phyloP scores from a whole-genome alignment of 75 land plant genomes.

The Selaginella tamariscina region DNA sequence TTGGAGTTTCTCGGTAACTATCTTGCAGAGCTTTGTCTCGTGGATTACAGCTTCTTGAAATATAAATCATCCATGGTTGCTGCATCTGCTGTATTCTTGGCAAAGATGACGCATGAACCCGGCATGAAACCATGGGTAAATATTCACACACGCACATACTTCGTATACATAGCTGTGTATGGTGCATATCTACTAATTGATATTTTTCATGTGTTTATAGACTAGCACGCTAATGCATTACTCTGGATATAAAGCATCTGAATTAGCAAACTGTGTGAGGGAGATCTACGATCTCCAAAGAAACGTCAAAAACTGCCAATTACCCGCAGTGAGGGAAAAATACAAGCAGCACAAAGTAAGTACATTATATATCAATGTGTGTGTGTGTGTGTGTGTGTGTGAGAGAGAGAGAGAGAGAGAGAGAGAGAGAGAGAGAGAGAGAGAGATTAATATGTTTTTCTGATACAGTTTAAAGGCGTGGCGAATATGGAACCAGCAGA shows the following conservation, averaged over 20 bases:
- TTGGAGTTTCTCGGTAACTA: constrained; percentile 39
- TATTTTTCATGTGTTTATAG: constrained; percentile 24
- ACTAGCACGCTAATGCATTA: constrained; percentile 26
- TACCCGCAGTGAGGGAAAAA: constrained; percentile 53
- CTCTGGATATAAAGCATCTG: constrained; percentile 47
- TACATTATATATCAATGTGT: too few species aligned
- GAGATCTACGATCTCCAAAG: constrained; percentile 45
- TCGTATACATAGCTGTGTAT: neutral
- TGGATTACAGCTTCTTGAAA: constrained; percentile 41
- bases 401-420: too few species aligned
- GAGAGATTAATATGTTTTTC: too few species aligned
- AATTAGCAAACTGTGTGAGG: constrained; percentile 46
- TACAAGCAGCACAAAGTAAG: constrained; percentile 69
- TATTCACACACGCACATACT: too few species aligned
- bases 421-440: too few species aligned
- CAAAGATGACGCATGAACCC: constrained; percentile 41
- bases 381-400: too few species aligned
- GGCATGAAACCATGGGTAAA: constrained; percentile 53
- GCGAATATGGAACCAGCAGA: too few species aligned
- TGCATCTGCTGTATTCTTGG: constrained; percentile 53
- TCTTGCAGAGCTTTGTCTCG: constrained; percentile 46
- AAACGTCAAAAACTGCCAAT: constrained; percentile 23
- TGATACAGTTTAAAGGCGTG: too few species aligned
- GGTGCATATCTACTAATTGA: neutral
- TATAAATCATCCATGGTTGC: constrained; percentile 58